Percentiles rank a stretch among this genome's conserved stretches.
Conservation (phyloP, 2,329 filamentous ascomycete genomes). For the Diatrype stigma region DNA sequence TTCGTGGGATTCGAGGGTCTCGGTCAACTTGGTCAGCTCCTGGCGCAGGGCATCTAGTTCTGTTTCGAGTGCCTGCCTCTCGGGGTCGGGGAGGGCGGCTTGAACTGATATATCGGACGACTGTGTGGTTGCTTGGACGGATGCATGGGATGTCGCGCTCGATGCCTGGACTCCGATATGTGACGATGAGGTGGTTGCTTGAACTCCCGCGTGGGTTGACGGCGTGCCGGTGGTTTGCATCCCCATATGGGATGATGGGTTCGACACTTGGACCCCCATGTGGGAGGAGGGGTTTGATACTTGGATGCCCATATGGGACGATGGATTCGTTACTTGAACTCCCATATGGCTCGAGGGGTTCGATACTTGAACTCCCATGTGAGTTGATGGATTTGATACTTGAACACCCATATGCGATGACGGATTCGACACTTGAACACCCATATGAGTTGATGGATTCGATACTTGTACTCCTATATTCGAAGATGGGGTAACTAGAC, state of each 20-base stretch:
- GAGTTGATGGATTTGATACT: constrained; percentile 17
- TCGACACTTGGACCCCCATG: constrained; percentile 32
- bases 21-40: constrained; percentile 44
- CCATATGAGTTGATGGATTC: neutral
- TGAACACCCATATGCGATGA: neutral
- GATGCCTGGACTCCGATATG: constrained; percentile 34
- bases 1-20: constrained; percentile 44
- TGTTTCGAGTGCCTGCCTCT: constrained; percentile 38
- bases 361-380: constrained; percentile 34
- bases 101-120: neutral
- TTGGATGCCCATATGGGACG: neutral
- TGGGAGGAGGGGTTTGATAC: constrained; percentile 23
- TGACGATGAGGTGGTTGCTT: constrained; percentile 15
- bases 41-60: constrained; percentile 45
- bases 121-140: neutral
- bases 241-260: neutral
- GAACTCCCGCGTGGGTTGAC: neutral
- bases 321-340: neutral
- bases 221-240: neutral
- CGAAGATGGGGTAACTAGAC: constrained; percentile 21
- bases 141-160: neutral
- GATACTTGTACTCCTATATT: constrained; percentile 34
- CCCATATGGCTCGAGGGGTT: neutral
- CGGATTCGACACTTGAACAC: neutral
- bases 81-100: constrained; percentile 36